Evolutionary conservation across 257 asterid species (phyloP).

Genomic region (Buddleja alternifolia): DNA sequence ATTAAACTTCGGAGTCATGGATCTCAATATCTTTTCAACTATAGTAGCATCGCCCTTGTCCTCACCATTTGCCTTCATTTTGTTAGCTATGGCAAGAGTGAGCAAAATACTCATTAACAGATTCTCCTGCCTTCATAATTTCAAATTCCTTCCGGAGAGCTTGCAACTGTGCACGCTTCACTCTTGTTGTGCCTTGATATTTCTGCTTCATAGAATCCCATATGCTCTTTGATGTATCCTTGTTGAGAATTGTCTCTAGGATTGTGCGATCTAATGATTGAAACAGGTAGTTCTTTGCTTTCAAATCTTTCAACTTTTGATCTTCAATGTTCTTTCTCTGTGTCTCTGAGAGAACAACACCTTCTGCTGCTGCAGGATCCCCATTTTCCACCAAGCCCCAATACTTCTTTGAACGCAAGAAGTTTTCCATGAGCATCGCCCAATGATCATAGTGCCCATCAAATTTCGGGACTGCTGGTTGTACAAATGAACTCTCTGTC

Average conservation of each 20-base stretch:
- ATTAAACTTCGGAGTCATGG: too few species aligned
- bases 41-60: not conserved
- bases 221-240: constrained; percentile 18
- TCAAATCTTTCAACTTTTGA: too few species aligned
- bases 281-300: constrained; percentile 24
- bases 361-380: not conserved
- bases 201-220: constrained; percentile 2
- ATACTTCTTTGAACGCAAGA: constrained; percentile 10
- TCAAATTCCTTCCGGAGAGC: constrained; percentile 4
- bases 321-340: not conserved
- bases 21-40: constrained; percentile 12
- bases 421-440: constrained; percentile 23
- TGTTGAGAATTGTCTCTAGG: constrained; percentile 29
- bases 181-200: not conserved
- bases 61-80: constrained; percentile 20
- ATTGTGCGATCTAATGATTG: not conserved
- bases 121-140: too few species aligned
- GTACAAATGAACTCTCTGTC: not conserved
- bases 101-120: too few species aligned
- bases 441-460: constrained; percentile 26
- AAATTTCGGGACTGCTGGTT: constrained; percentile 14
- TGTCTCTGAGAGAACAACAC: not conserved
- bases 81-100: constrained; percentile 18
- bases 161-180: constrained; percentile 19
- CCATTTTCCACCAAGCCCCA: constrained; percentile 1